Percentiles rank a stretch among this genome's conserved stretches.
Evolutionary conservation across 768 basidiomycete species (phyloP).

Genomic region (Rhodosporidiobolus odoratus): DNA sequence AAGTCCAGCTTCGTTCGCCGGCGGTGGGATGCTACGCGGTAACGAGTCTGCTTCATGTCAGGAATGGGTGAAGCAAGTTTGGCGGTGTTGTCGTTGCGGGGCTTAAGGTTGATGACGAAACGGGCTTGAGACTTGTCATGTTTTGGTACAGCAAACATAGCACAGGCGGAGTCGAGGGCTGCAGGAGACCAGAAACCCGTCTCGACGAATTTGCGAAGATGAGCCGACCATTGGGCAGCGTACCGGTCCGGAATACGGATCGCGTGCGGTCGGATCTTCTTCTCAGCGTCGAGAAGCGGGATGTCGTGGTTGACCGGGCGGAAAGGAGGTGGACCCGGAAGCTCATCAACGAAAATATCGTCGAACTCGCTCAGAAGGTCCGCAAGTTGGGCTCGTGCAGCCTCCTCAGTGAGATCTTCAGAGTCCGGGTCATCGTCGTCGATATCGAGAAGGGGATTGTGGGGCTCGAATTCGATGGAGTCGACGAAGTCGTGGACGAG

Average conservation of each 20-base stretch:
- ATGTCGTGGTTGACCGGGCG: constrained; percentile 15
- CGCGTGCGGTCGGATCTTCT: background rate
- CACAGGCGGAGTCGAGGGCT: constrained; percentile 23
- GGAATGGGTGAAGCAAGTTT: background rate
- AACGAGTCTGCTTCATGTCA: constrained; percentile 1
- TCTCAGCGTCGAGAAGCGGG: background rate
- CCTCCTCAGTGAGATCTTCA: background rate
- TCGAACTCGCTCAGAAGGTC: background rate
- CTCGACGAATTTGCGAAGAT: constrained; percentile 7
- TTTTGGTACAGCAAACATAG: constrained; percentile 15
- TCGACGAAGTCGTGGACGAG: background rate
- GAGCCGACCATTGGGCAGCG: constrained; percentile 4
- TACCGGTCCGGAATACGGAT: constrained; percentile 5
- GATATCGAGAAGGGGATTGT: constrained; percentile 14
- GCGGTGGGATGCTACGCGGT: background rate
- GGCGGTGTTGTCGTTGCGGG: constrained; percentile 5
- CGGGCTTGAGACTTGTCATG: background rate
- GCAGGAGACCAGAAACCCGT: constrained; percentile 9
- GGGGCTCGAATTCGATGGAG: constrained; percentile 7
- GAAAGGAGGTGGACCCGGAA: constrained; percentile 6
- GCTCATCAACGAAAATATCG: constrained; percentile 11
- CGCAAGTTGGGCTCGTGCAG: background rate
- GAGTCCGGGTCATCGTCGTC: background rate
- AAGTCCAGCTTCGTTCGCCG: constrained; percentile 51
- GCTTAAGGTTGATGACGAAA: constrained; percentile 16